Conservation (phyloP, 306 rosid genomes). For the Dryas octopetala region DNA sequence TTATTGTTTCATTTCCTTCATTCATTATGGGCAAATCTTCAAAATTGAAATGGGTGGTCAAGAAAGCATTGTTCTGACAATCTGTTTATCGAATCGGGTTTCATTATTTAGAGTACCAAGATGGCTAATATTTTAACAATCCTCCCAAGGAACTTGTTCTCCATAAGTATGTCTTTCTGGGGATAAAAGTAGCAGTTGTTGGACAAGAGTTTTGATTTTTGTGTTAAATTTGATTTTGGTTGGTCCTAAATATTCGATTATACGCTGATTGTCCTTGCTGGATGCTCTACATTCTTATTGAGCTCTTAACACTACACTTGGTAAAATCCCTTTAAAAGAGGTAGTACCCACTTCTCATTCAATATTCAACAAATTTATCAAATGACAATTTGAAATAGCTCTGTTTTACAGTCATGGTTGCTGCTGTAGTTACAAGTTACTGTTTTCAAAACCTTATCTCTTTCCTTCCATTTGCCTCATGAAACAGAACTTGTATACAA, state of each 20-base stretch:
- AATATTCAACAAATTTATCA: not conserved
- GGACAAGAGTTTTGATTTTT: constrained; percentile 5
- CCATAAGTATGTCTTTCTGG: not conserved
- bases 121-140: not conserved
- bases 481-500: not conserved
- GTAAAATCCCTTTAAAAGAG: not conserved
- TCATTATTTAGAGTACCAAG: not conserved
- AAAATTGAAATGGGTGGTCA: not conserved
- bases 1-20: not conserved
- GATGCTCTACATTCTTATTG: not conserved
- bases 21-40: not conserved
- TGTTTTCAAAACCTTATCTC: not conserved
- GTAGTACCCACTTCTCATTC: not conserved
- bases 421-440: not conserved
- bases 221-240: constrained; percentile 1
- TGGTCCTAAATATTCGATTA: not conserved
- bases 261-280: not conserved
- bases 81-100: not conserved
- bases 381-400: not conserved
- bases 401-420: not conserved
- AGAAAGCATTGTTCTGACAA: not conserved
- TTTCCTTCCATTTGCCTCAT: not conserved
- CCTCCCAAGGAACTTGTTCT: not conserved
- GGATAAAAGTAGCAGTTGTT: constrained; percentile 7
- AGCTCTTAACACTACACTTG: not conserved